Evolutionary conservation across 2,329 filamentous ascomycete genomes (phyloP), one percentile per base, ranked within the genome.

Genomic region (Trichophyton verrucosum): DNA sequence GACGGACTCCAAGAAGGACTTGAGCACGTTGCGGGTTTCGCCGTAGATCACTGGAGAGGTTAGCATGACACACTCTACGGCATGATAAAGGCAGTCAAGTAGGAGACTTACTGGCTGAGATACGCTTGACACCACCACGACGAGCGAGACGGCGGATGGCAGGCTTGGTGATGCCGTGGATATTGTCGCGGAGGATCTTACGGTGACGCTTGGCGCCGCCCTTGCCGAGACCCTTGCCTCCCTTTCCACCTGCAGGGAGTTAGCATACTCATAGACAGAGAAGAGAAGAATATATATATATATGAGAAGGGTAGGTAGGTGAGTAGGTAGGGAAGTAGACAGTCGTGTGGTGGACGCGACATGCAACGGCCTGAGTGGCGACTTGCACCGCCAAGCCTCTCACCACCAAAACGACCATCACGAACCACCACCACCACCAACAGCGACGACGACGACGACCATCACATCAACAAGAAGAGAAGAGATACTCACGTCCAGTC

Each of bases 111-210:
- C 86, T 95, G 76, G 91, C 91, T 73, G 91, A 96, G 74, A 96
- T 96, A 95, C 91, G 91, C 89, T 96, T 96, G 84, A 96, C 91
- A 91, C 91, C 91, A 79, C 91, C 91, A 94, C 91, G 91, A 81
- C 91, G 91, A 68, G 91, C 91, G 80, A 96, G 91, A 95, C 91
- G 91, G 74, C 91, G 88, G 80, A 96, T 96, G 72, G 91, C 91
- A 72, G 91, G 91, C 88, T 96, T 96, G 75, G 91, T 96, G 76
- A 96, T 96, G 81, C 91, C 91, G 82, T 96, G 91, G 76, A 96
- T 96, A 88, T 96, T 96, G 88, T 96, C 91, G 80, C 91, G 90
- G 78, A 96, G 85, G 83, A 96, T 96, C 89, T 96, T 96, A 74
- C 92, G 87, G 82, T 96, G 91, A 80, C 91, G 91, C 88, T 96